These are phyloP conservation scores for Leccinellum albellum DNA, from an alignment of 768 basidiomycete genomes.

Conservation along the genomic window DNA sequence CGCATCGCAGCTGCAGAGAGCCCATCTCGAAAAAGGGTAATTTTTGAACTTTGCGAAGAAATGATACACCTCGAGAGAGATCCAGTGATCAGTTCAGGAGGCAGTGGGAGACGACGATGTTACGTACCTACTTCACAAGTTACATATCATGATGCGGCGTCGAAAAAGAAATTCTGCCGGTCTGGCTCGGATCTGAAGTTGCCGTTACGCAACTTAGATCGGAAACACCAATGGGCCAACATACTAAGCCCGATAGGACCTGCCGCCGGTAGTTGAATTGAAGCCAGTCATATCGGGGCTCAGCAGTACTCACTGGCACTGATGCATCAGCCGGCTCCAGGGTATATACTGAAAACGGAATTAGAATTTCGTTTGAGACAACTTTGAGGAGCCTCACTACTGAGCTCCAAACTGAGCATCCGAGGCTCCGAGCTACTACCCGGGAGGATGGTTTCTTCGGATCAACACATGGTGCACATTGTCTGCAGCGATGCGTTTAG, in stretches of 20 bases:
- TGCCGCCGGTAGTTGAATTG: constrained; percentile 65
- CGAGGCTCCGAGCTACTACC: too few relatives aligned
- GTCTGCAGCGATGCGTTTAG: too few relatives aligned
- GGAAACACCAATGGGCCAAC: constrained; percentile 29
- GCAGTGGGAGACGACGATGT: constrained; percentile 84
- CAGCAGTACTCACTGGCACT: too few relatives aligned
- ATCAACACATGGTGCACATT: too few relatives aligned
- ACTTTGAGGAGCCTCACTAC: too few relatives aligned
- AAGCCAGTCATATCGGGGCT: constrained; percentile 93
- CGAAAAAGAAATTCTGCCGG: too few relatives aligned
- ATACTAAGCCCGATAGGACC: constrained; percentile 80
- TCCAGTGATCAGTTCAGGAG: constrained; percentile 94
- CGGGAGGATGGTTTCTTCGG: too few relatives aligned
- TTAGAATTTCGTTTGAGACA: background rate
- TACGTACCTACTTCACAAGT: constrained; percentile 70
- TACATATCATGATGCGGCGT: too few relatives aligned
- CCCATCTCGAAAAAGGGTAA: constrained; percentile 97
- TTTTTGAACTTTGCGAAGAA: constrained; percentile 95
- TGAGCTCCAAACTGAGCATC: background rate
- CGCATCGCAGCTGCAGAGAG: constrained; percentile 91
- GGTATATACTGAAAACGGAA: too few relatives aligned
- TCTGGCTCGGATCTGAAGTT: too few relatives aligned
- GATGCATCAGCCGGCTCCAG: too few relatives aligned
- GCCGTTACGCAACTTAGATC: background rate
- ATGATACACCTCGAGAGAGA: constrained; percentile 95